Percentiles rank a stretch among this genome's conserved stretches.
Conservation (phyloP, 208 protist species). For the Crithidia brevicula region DNA sequence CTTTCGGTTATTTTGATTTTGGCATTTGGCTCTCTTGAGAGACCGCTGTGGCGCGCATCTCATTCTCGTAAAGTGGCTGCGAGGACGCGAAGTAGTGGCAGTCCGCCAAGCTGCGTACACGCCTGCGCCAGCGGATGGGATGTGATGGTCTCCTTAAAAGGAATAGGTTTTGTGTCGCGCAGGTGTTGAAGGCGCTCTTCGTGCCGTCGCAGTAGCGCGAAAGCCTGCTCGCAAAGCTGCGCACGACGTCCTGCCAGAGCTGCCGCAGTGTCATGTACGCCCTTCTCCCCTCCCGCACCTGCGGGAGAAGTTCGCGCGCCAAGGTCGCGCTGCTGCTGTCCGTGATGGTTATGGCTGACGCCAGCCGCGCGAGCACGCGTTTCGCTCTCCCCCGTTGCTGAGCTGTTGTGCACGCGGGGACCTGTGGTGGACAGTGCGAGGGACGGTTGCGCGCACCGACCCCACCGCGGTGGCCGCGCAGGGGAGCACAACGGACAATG, state of each 20-base stretch:
- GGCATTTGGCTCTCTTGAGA: too few relatives aligned
- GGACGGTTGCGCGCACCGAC: slow-evolving; percentile 1
- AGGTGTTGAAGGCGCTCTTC: slow-evolving; percentile 14
- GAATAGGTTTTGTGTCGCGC: slow-evolving; percentile 9
- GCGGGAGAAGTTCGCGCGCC: too few relatives aligned
- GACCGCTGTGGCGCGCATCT: too few relatives aligned
- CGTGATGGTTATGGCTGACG: too few relatives aligned
- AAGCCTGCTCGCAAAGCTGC: neutral
- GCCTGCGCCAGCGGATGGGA: slow-evolving; percentile 10
- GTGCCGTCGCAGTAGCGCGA: slow-evolving; percentile 5
- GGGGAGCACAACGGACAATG: slow-evolving; percentile 26
- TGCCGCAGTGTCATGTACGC: neutral
- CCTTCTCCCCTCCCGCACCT: too few relatives aligned
- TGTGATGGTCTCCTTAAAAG: neutral
- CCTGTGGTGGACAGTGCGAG: too few relatives aligned
- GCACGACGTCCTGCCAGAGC: slow-evolving; percentile 1
- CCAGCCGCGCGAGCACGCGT: too few relatives aligned
- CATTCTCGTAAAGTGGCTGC: slow-evolving; percentile 13
- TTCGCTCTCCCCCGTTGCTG: too few relatives aligned
- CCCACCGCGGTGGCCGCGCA: slow-evolving; percentile 10
- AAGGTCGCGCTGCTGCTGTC: too few relatives aligned
- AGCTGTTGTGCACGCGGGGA: too few relatives aligned
- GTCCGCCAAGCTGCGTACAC: slow-evolving; percentile 21
- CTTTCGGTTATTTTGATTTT: too few relatives aligned
- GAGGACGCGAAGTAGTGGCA: slow-evolving; percentile 20